Base-by-base conservation (phyloP, 495 filamentous ascomycete genomes). In the Hyaloscypha hepaticicola region DNA sequence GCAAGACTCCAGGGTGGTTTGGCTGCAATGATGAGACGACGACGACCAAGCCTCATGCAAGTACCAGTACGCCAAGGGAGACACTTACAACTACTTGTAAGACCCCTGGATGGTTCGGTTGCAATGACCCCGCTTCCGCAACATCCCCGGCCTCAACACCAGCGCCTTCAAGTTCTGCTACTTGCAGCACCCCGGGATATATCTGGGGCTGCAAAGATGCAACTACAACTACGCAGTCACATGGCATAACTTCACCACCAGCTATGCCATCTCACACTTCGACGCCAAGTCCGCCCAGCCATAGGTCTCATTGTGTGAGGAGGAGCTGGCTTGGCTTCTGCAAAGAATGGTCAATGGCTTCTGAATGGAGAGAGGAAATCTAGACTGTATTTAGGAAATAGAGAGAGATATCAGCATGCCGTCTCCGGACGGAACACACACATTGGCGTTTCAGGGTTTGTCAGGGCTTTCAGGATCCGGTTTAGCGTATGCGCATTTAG, bases 1-100 rank as follows among this genome's bases (percentile, higher is more conserved):
- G 90, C 66, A 76, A 77, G 48, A 80, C 83, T 29, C 88, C 87
- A 6, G 89, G 89, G 41, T 91, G 88, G 89, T 91, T 69, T 60
- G 71, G 71, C 7, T 73, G 85, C 70, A 68, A 76, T 52, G 86
- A 90, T 63, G 78, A 75, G 14, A 74, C 74, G 24, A 74, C 79
- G 12, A 76, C 58, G 14, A 11, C 55, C 38, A 70, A 62, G 34
- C 57, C 76, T 27, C 62, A 69, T n/a, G 64, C 67, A 21, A 74
- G 73, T 4, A 77, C 68, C 38, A 78, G 78, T n/a, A 77, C 77
- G 1, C 85, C 84, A 64, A n/a, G n/a, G n/a, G n/a, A n/a, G n/a
- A 72, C 78, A 29, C 80, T 77, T 11, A 80, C 64, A 25, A 78
- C 79, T 7, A 83, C 80, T 0, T 92, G 90, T 66, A 76, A 77